Base-by-base conservation (phyloP, 2,329 filamentous ascomycete species). In the Exophiala dermatitidis region DNA sequence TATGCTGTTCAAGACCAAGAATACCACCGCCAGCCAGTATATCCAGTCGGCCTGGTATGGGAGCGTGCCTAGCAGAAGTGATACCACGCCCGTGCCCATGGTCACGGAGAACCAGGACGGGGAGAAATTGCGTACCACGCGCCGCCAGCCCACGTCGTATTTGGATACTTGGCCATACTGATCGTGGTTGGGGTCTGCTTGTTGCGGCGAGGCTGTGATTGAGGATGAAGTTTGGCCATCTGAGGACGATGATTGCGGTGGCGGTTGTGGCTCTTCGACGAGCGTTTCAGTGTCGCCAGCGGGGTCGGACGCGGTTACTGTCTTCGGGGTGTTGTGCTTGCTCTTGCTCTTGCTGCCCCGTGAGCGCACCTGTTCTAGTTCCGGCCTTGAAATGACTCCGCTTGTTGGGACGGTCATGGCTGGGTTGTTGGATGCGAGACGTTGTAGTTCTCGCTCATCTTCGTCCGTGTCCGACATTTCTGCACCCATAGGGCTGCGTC, bases 1-100 rank as follows among this genome's bases (percentile, higher is more conserved):
- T 3, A 73, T 32, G 9, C 78, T 65, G 62, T 86, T 86, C 12
- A 85, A 70, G 3, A 69, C 67, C 63, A 86, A 85, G 64, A 86
- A 78, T 46, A 75, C 63, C 45, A 82, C 76, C 1, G 81, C 79
- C 19, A 85, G 71, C 67, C 77, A 80, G 60, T 78, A 74, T 0
- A 86, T 70, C 74, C 78, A 83, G 5, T 60, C 52, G 1, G 74
- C 73, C 56, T 82, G 76, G 66, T 81, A 86, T 0, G 83, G 83
- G 7, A 86, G 73, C 12, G 77, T 76, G 59, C 79, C 72, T 12
- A 87, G 72, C 19, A 87, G 71, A 37, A 85, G 76, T 1, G 80
- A 79, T 5, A 84, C 79, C 37, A 87, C 80, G 19, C 83, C 84
- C 0, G 83, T 87, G 30, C 84, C 84, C 83, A 87, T 82, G 41